A percentile compares a stretch with the other conserved stretches of the same genome.
Evolutionary conservation across 1,284 basidiomycete genomes (phyloP).

Genomic region (Boletus smithii): DNA sequence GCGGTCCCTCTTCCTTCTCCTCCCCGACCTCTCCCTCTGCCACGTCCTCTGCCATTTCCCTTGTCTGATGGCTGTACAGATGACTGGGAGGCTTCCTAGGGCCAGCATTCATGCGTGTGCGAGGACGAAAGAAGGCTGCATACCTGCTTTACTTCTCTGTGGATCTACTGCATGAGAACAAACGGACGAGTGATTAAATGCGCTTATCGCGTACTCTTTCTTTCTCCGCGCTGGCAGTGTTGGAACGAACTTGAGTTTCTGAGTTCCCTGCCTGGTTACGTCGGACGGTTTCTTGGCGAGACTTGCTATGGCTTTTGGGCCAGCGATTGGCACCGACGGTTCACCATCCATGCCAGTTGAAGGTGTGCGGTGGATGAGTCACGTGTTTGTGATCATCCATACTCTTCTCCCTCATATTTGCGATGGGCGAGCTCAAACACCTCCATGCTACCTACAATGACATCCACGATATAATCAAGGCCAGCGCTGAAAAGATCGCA

Average conservation of each 20-base stretch:
- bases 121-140: constrained; percentile 11
- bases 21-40: constrained; percentile 48
- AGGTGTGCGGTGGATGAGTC: too few relatives aligned
- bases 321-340: constrained; percentile 19
- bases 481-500: constrained; percentile 57
- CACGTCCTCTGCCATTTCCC: constrained; percentile 49
- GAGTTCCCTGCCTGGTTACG: constrained; percentile 65
- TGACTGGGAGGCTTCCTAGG: constrained; percentile 48
- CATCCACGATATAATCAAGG: constrained; percentile 76
- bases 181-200: background rate
- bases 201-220: constrained; percentile 60
- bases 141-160: constrained; percentile 45
- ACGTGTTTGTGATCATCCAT: constrained; percentile 23
- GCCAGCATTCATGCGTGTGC: background rate
- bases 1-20: constrained; percentile 45
- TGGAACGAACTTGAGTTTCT: constrained; percentile 77
- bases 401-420: constrained; percentile 1
- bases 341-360: constrained; percentile 24
- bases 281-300: constrained; percentile 68
- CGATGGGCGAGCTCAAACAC: constrained; percentile 54
- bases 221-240: constrained; percentile 67
- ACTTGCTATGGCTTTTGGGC: constrained; percentile 63
- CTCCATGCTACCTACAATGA: constrained; percentile 77
- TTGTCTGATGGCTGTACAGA: constrained; percentile 33
- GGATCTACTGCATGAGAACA: constrained; percentile 19